These are phyloP conservation scores for Cyclocybe cylindracea DNA, from an alignment of 768 basidiomycete genomes.

Conservation along the genomic window DNA sequence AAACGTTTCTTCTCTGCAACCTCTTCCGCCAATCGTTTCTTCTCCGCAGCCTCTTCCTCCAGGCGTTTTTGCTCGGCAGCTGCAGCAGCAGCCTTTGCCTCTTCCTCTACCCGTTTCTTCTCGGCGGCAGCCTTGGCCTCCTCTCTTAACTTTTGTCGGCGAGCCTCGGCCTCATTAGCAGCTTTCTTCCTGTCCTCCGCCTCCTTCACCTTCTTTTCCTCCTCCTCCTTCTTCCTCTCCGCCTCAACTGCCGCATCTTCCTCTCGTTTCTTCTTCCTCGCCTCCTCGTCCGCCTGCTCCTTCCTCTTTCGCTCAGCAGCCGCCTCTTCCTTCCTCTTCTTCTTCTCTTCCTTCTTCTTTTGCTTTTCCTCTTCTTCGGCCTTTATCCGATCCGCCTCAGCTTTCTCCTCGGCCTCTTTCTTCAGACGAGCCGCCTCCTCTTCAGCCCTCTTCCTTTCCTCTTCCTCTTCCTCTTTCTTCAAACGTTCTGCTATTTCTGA, in stretches of 20 bases:
- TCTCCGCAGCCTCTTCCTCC: background rate
- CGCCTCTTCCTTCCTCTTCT: background rate
- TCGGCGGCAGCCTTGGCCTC: conserved; percentile 16
- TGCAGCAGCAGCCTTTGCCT: conserved; percentile 2
- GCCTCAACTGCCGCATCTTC: background rate
- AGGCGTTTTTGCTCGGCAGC: background rate
- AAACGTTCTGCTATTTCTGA: background rate
- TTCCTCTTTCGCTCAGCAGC: background rate
- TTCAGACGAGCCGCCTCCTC: conserved; percentile 8
- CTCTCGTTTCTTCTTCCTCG: background rate
- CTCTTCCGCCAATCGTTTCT: background rate
- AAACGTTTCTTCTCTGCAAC: conserved; percentile 12
- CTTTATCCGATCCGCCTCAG: conserved; percentile 7
- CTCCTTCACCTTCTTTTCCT: background rate
- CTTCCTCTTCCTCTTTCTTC: background rate
- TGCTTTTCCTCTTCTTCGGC: conserved; percentile 2
- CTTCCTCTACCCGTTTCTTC: conserved; percentile 6
- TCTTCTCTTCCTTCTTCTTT: background rate
- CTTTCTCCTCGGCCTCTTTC: conserved; percentile 11
- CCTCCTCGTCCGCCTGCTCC: conserved; percentile 3
- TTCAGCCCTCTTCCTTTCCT: conserved; percentile 2
- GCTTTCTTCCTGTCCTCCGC: background rate
- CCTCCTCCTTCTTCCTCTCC: background rate
- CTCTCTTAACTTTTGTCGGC: conserved; percentile 9
- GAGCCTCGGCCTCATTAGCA: conserved; percentile 7